Evolutionary conservation across 164 flowering plant genomes (phyloP).

Genomic region (Aristolochia contorta): DNA sequence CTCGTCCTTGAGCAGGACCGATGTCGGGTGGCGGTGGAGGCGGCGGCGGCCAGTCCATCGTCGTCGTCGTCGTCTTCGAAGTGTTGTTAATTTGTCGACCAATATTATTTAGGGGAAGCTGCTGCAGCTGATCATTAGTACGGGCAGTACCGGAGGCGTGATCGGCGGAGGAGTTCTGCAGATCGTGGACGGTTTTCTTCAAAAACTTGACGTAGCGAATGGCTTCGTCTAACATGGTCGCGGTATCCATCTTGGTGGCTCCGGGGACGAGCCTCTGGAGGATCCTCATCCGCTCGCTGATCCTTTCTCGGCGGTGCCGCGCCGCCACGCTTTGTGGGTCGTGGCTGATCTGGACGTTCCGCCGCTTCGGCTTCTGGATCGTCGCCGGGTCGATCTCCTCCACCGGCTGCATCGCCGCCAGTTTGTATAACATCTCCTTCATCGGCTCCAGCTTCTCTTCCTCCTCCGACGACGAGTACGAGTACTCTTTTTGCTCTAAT

Average conservation of each 20-base stretch:
- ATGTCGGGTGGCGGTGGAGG: no score
- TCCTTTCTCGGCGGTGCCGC: conserved; percentile 46
- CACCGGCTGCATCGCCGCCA: conserved; percentile 59
- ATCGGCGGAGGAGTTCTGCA: conserved; percentile 28
- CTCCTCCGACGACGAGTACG: no score
- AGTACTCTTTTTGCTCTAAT: no score
- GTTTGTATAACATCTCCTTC: conserved; percentile 53
- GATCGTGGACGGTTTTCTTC: conserved; percentile 40
- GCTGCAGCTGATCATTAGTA: no score
- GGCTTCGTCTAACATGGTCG: conserved; percentile 60
- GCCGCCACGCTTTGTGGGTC: conserved; percentile 66
- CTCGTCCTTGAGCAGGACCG: no score
- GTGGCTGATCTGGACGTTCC: conserved; percentile 50
- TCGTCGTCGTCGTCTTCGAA: no score
- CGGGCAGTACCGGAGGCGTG: conserved; percentile 6
- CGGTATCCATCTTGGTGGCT: conserved; percentile 62
- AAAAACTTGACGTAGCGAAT: conserved; percentile 53
- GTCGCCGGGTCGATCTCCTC: conserved; percentile 57
- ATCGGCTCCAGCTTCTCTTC: conserved; percentile 21
- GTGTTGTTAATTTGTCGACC: no score
- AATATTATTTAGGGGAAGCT: no score
- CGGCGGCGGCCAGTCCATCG: no score
- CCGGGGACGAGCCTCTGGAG: conserved; percentile 56
- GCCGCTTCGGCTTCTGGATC: conserved; percentile 45
- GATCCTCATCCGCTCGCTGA: conserved; percentile 56